A percentile compares a stretch with the other conserved stretches of the same genome.
phyloP scores from a whole-genome alignment of 176 grass and related monocot genomes.

The Coix lacrymajobi region DNA sequence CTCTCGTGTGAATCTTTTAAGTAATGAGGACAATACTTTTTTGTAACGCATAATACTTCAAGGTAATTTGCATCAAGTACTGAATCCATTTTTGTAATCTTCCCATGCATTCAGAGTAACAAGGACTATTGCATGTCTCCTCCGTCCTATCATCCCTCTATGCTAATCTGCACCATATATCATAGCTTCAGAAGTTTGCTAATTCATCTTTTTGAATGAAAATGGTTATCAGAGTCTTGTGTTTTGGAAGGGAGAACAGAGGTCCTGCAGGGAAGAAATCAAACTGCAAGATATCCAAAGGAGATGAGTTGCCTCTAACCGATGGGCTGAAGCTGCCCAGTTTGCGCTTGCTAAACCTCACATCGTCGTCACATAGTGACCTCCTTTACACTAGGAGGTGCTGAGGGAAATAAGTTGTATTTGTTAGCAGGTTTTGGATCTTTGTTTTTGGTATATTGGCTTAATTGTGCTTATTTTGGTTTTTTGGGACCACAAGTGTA shows the following conservation, averaged over 20 bases:
- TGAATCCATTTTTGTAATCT: background rate
- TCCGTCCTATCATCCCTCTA: background rate
- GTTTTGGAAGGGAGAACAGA: conserved; percentile 58
- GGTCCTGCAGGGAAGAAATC: conserved; percentile 51
- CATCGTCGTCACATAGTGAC: conserved; percentile 82
- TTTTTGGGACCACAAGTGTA: too few species aligned
- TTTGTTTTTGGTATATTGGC: too few species aligned
- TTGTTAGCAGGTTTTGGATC: too few species aligned
- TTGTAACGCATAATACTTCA: conserved; percentile 89
- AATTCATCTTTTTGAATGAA: conserved; percentile 24
- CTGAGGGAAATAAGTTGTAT: conserved; percentile 38
- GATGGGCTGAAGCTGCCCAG: conserved; percentile 80
- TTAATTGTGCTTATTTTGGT: too few species aligned
- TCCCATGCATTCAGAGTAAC: background rate
- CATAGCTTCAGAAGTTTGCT: background rate
- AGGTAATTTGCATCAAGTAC: conserved; percentile 37
- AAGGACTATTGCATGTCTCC: background rate
- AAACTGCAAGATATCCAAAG: conserved; percentile 65
- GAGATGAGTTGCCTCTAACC: conserved; percentile 71
- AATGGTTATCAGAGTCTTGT: conserved; percentile 52
- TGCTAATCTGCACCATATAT: background rate
- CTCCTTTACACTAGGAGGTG: conserved; percentile 62
- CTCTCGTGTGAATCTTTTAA: conserved; percentile 72
- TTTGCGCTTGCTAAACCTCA: conserved; percentile 65
- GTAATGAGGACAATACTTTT: conserved; percentile 78